Conservation (phyloP, 1,139 yeast genomes). For the Diutina ranongensis region DNA sequence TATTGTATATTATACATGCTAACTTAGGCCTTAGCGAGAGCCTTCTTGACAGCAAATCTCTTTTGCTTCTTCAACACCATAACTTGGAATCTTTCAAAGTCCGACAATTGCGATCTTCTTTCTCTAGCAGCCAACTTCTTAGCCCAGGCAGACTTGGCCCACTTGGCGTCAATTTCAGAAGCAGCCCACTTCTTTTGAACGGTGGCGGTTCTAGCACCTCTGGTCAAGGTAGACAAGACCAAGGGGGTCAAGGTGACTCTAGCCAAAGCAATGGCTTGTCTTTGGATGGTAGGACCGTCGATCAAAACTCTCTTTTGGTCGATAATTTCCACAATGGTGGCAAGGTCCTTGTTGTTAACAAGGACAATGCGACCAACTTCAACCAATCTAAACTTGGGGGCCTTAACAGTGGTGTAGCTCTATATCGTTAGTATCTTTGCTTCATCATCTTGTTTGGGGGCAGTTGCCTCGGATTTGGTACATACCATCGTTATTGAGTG, state of each 20-base stretch:
- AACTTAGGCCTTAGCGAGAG: constrained; percentile 24
- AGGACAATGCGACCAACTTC: constrained; percentile 99
- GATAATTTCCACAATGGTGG: constrained; percentile 94
- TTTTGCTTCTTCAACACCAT: constrained; percentile 94
- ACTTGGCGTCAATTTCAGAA: constrained; percentile 78
- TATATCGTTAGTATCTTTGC: neutral
- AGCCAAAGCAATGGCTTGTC: constrained; percentile 85
- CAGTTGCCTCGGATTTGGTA: too few species aligned
- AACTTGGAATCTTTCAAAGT: constrained; percentile 99
- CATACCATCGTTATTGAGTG: neutral
- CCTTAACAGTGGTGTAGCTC: constrained; percentile 61
- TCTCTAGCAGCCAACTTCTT: constrained; percentile 93
- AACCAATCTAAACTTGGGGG: constrained; percentile 98
- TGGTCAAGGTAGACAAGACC: constrained; percentile 68
- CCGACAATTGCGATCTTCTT: constrained; percentile 86
- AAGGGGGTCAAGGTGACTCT: constrained; percentile 89
- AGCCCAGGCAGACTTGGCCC: constrained; percentile 95
- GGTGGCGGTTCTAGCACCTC: constrained; percentile 83
- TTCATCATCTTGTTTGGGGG: too few species aligned
- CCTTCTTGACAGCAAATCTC: constrained; percentile 85
- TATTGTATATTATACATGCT: constrained; percentile 6
- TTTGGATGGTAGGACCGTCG: constrained; percentile 93
- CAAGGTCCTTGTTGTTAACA: constrained; percentile 69
- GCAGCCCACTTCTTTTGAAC: constrained; percentile 92
- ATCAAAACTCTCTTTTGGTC: constrained; percentile 98